These are phyloP conservation scores for Rhizopus delemar DNA, from an alignment of 371 early-diverging fungal genomes.

Conservation along the genomic window DNA sequence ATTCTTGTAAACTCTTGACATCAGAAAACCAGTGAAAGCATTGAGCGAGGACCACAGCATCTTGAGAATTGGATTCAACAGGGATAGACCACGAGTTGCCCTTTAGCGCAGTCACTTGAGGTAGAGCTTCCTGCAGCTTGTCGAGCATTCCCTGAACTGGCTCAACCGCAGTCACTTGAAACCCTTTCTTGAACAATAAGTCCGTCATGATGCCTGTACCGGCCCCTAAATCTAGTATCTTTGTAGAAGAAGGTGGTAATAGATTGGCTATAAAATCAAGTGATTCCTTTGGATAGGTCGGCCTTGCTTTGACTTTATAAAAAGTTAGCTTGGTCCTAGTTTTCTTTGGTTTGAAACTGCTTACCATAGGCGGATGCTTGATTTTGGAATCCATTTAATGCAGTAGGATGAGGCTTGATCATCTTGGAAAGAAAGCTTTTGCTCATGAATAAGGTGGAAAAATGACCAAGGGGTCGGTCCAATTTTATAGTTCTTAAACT, in stretches of 20 bases:
- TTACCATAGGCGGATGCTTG: slow-evolving; percentile 40
- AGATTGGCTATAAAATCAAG: slow-evolving; percentile 20
- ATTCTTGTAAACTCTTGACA: slow-evolving; percentile 41
- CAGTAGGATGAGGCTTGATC: slow-evolving; percentile 25
- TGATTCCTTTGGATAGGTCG: slow-evolving; percentile 36
- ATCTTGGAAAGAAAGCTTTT: background rate
- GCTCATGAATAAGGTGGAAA: no score
- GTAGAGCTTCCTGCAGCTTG: slow-evolving; percentile 26
- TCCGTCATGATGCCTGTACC: slow-evolving; percentile 52
- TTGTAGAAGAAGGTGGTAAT: slow-evolving; percentile 9
- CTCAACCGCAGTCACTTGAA: slow-evolving; percentile 46
- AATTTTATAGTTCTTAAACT: no score
- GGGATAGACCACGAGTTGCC: slow-evolving; percentile 54
- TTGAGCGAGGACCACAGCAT: slow-evolving; percentile 52
- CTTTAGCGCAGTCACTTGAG: slow-evolving; percentile 29
- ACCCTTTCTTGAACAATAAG: slow-evolving; percentile 27
- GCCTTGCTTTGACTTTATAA: slow-evolving; percentile 34
- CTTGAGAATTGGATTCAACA: slow-evolving; percentile 37
- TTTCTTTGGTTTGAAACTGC: background rate
- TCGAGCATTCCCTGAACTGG: slow-evolving; percentile 51
- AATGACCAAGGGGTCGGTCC: no score
- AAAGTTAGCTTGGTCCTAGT: background rate
- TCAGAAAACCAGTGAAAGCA: slow-evolving; percentile 65
- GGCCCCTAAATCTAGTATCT: slow-evolving; percentile 44
- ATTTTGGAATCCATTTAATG: slow-evolving; percentile 32